Base-by-base conservation (phyloP, 2,329 filamentous ascomycete species). In the Ascochyta rabiei region DNA sequence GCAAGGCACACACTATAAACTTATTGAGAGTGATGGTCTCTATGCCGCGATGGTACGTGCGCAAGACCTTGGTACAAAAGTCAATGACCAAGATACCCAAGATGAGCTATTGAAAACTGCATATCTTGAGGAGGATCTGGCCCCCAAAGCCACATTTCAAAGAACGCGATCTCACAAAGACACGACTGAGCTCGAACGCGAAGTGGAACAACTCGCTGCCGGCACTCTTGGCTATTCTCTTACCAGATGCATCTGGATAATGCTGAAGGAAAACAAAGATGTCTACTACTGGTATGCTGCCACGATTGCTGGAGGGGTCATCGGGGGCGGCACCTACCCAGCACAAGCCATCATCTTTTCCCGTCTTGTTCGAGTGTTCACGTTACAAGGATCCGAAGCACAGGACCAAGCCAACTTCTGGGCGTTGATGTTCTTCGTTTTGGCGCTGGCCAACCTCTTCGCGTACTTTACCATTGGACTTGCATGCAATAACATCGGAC, bases 401-500 rank as follows among this genome's bases (percentile, higher is more conserved):
- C 48, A 52, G 10, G 38, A 51, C 1, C 19, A 56, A 35, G 62
- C 53, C n/a, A 46, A 67, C 33, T 62, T 71, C 48, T 62, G 52
- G 55, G 56, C 69, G n/a, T 39, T 63, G 24, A 66, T 68, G 63
- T 67, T 68, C 38, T 62, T 69, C 19, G 55, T 60, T 3, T 50
- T 68, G 1, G 63, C 57, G 7, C 35, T 64, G 12, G 53, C 54
- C 10, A 45, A 55, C 30, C 53, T 69, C 4, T 52, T 67, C 13
- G 41, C 57, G 1, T 69, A 63, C 48, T 57, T 60, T 2, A 35
- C 47, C 13, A 64, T 93, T 15, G 85, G 97, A 46, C 93, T 56
- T 35, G 58, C 50, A 10, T 56, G 51, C 15, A 96, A 91, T 0
- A 83, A 96, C 0, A 91, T 92, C 40, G 50, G 44, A 10, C 50